A percentile compares a stretch with the other conserved stretches of the same genome.
Conservation (phyloP, 495 filamentous ascomycete species). For the Hypoxylon cercidicola region DNA sequence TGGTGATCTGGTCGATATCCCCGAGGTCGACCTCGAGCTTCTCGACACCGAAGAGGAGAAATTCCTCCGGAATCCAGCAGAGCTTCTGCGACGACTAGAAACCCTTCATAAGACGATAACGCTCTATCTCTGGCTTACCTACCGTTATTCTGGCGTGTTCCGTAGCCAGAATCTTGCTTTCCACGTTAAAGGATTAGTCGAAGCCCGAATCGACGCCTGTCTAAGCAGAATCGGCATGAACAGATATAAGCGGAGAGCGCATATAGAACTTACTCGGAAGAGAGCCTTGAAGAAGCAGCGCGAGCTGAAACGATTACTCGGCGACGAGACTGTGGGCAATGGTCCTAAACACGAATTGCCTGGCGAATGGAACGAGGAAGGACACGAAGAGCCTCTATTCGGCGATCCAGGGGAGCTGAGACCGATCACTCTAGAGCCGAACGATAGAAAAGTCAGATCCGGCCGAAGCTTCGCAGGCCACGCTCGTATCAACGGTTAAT, state of each 20-base stretch:
- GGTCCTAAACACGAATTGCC: slow-evolving; percentile 36
- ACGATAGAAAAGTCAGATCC: not conserved
- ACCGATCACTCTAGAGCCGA: slow-evolving; percentile 12
- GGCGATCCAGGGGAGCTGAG: slow-evolving; percentile 22
- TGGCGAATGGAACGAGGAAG: slow-evolving; percentile 45
- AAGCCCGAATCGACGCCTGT: slow-evolving; percentile 76
- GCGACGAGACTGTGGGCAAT: slow-evolving; percentile 11
- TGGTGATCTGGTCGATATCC: slow-evolving; percentile 74
- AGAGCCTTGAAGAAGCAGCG: slow-evolving; percentile 22
- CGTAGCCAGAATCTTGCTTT: slow-evolving; percentile 77
- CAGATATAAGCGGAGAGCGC: slow-evolving; percentile 22
- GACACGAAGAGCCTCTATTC: slow-evolving; percentile 46
- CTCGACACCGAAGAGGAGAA: slow-evolving; percentile 61
- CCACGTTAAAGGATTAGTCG: slow-evolving; percentile 81
- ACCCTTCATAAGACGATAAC: slow-evolving; percentile 81
- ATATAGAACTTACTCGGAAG: slow-evolving; percentile 33
- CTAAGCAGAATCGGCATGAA: slow-evolving; percentile 57
- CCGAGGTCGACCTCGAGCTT: slow-evolving; percentile 70
- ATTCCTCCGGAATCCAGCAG: slow-evolving; percentile 52
- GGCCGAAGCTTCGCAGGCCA: not conserved
- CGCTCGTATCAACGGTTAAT: not conserved
- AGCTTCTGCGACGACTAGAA: slow-evolving; percentile 74
- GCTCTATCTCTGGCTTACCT: slow-evolving; percentile 87
- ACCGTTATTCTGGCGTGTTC: slow-evolving; percentile 80
- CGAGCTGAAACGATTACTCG: slow-evolving; percentile 31